phyloP scores from a whole-genome alignment of 768 basidiomycete genomes.

The Suillus brevipes region DNA sequence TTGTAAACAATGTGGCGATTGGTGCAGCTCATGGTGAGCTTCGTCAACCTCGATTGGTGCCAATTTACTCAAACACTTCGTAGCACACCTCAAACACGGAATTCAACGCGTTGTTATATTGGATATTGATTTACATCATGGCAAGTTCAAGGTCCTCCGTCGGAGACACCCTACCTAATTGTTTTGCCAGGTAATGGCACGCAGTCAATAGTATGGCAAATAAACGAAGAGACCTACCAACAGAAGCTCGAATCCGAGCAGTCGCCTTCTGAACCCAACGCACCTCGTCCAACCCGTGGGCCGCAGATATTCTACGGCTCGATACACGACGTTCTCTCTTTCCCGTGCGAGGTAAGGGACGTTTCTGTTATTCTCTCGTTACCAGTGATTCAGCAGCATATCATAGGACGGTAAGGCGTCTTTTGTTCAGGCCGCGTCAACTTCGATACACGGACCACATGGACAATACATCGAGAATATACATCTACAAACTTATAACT shows the following conservation, averaged over 20 bases:
- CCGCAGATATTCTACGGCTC: constrained; percentile 85
- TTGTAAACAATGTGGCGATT: constrained; percentile 90
- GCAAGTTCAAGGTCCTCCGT: constrained; percentile 8
- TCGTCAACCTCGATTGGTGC: not conserved
- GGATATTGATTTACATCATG: constrained; percentile 63
- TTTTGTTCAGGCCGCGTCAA: constrained; percentile 85
- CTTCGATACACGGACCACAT: constrained; percentile 73
- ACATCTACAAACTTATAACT: constrained; percentile 73
- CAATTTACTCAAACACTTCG: not conserved
- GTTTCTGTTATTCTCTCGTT: not conserved
- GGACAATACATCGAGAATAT: constrained; percentile 89
- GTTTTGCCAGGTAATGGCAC: constrained; percentile 79
- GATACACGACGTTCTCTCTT: constrained; percentile 91
- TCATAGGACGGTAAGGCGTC: constrained; percentile 75
- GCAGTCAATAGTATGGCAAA: constrained; percentile 86
- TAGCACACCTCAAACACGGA: constrained; percentile 80
- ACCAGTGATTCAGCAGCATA: not conserved
- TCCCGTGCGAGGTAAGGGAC: constrained; percentile 77
- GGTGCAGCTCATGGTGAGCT: constrained; percentile 84
- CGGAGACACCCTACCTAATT: not conserved
- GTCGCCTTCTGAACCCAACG: constrained; percentile 34
- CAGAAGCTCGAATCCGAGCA: constrained; percentile 57
- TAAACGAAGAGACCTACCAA: constrained; percentile 85
- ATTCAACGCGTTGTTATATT: constrained; percentile 81
- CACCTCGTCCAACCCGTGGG: constrained; percentile 37